Evolutionary conservation across 164 flowering plant species (phyloP).

Genomic region (Cinnamomum micranthum): DNA sequence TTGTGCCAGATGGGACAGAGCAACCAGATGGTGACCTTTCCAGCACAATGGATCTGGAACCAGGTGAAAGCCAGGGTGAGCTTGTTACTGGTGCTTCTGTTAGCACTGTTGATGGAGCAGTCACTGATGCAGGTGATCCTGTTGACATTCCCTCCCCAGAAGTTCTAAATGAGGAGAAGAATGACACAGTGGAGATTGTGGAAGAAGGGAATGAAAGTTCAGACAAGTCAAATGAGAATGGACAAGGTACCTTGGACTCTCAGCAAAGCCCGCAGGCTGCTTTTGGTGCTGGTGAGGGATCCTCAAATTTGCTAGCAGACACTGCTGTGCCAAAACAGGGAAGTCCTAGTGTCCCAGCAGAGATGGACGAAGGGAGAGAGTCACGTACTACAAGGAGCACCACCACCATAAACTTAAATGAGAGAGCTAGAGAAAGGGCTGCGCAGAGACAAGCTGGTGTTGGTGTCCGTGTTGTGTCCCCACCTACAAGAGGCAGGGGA

Average conservation of each 20-base stretch:
- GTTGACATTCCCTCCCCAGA: slow-evolving; percentile 34
- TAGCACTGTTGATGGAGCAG: slow-evolving; percentile 28
- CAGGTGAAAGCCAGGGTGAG: slow-evolving; percentile 39
- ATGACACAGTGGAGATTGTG: slow-evolving; percentile 29
- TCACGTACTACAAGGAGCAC: slow-evolving; percentile 25
- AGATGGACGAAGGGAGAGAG: slow-evolving; percentile 34
- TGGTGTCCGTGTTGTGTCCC: slow-evolving; percentile 6
- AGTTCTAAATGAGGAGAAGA: slow-evolving; percentile 34
- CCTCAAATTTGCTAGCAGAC: slow-evolving; percentile 22
- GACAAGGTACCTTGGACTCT: slow-evolving; percentile 26
- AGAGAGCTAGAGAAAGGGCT: slow-evolving; percentile 61
- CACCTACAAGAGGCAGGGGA: slow-evolving; percentile 50
- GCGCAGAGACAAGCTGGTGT: slow-evolving; percentile 40
- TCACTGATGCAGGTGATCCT: slow-evolving; percentile 17
- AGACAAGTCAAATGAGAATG: slow-evolving; percentile 40
- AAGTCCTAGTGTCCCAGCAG: slow-evolving; percentile 22
- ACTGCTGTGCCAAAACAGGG: slow-evolving; percentile 18
- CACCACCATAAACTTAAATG: slow-evolving; percentile 36
- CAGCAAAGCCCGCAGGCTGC: slow-evolving; percentile 32
- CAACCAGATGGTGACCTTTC: slow-evolving; percentile 30
- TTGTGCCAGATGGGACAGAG: slow-evolving; percentile 45
- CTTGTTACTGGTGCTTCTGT: slow-evolving; percentile 26
- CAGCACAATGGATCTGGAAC: slow-evolving; percentile 29
- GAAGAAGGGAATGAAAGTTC: slow-evolving; percentile 44
- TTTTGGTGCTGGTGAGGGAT: slow-evolving; percentile 20